Evolutionary conservation across 371 early-diverging fungal species (phyloP), one percentile per base, ranked within the genome.

Genomic region (Mortierella sp.): DNA sequence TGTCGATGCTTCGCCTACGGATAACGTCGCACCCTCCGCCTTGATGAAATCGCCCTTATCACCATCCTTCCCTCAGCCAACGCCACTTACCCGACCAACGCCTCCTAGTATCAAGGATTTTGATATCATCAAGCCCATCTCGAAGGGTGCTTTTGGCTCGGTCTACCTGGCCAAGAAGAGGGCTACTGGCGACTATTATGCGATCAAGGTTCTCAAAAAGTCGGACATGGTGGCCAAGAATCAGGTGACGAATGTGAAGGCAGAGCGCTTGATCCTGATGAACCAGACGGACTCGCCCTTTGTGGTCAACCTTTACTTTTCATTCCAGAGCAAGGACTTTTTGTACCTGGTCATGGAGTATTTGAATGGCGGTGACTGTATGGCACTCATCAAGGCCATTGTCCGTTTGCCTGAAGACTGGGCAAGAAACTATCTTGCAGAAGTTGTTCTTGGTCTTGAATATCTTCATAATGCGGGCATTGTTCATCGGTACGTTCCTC

Each of bases 291-390:
- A 95, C 56, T 91, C 92, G 24, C 97, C 98, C 0, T 98, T 91
- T 85, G 95, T 99, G 1, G 95, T 95, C 40, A 94, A 93, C 52
- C 85, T 98, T 10, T 95, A 92, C 72, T 97, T 90, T 74, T 90
- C 95, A 2, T 98, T 98, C 79, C 96, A 98, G 61, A 94, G 91
- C 54, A 89, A 89, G 44, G 94, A 96, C 40, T 92, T 94, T 71
- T 80, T 98, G 40, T 98, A 95, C 64, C 80, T 97, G 29, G 98
- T 97, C 1, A 91, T 98, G 90, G 98, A 97, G 71, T 98, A 97
- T 73, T 79, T 97, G 52, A 96, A 95, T 71, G 98, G 98, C 27
- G 98, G 98, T 2, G 98, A 98, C 74, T 95, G 96, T 55, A 95
- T 95, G 13, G 91, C 97, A 0, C 79, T 98, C 25, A 83, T 97